phyloP scores from a whole-genome alignment of 2,329 filamentous ascomycete species.

The Trichoderma koningii region DNA sequence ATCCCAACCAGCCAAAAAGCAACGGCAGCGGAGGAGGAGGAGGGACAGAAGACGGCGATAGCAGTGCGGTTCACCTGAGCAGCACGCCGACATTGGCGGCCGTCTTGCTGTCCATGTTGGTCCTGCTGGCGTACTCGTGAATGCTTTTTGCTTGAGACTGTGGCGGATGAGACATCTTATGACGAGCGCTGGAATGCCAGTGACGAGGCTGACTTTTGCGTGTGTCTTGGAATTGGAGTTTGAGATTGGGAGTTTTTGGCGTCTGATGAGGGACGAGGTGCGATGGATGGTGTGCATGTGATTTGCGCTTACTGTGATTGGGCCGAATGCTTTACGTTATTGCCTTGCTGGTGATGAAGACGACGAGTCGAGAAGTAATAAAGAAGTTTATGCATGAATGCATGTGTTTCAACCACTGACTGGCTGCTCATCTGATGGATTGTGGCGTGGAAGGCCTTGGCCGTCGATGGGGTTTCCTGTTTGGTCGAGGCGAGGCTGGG shows the following conservation, averaged over 20 bases:
- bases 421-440: no score
- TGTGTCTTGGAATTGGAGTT: no score
- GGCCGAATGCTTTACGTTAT: no score
- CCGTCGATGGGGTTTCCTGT: neutral
- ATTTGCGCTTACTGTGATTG: no score
- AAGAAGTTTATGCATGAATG: no score
- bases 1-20: constrained; percentile 12
- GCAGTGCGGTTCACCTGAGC: neutral
- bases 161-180: neutral
- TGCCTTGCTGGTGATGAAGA: no score
- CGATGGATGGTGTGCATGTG: no score
- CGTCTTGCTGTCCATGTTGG: constrained; percentile 1
- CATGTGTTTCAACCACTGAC: no score
- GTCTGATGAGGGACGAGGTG: no score
- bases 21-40: neutral
- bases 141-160: neutral
- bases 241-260: no score
- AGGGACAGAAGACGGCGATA: constrained; percentile 1
- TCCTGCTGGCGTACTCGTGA: constrained; percentile 14
- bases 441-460: neutral
- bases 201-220: neutral
- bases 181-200: constrained; percentile 11
- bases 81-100: neutral
- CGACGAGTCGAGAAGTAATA: no score
- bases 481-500: constrained; percentile 4